Conservation (phyloP, 2,329 filamentous ascomycete genomes). For the Xylaria sp. region DNA sequence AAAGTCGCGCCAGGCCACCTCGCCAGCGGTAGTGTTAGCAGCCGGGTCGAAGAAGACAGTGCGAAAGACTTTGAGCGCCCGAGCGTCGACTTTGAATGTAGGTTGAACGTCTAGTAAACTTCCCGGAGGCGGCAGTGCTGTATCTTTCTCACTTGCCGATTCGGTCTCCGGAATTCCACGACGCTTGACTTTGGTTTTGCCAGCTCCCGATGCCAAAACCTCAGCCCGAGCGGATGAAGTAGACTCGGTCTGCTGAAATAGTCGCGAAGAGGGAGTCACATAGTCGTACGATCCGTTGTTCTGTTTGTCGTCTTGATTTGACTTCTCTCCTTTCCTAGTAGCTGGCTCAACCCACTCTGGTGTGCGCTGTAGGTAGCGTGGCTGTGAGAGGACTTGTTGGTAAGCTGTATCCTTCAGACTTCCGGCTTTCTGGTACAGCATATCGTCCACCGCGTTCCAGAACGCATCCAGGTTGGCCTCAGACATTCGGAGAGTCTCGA, state of each 20-base stretch:
- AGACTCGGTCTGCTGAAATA: slow-evolving; percentile 20
- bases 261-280: slow-evolving; percentile 15
- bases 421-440: slow-evolving; percentile 37
- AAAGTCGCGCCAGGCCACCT: slow-evolving; percentile 65
- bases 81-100: slow-evolving; percentile 46
- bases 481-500: slow-evolving; percentile 39
- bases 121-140: slow-evolving; percentile 12
- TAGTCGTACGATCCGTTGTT: not conserved
- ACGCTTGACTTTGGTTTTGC: slow-evolving; percentile 31
- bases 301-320: slow-evolving; percentile 17
- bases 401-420: slow-evolving; percentile 47
- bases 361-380: slow-evolving; percentile 59
- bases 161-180: slow-evolving; percentile 19
- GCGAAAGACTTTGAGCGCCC: slow-evolving; percentile 52
- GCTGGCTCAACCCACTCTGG: slow-evolving; percentile 58
- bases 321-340: slow-evolving; percentile 44
- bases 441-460: slow-evolving; percentile 38
- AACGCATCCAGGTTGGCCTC: slow-evolving; percentile 43
- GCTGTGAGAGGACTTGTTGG: slow-evolving; percentile 48
- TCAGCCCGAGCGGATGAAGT: slow-evolving; percentile 22
- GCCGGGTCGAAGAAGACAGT: slow-evolving; percentile 56
- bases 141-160: slow-evolving; percentile 13
- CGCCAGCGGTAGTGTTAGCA: slow-evolving; percentile 54
- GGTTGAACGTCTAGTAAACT: slow-evolving; percentile 17
- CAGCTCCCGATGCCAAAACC: slow-evolving; percentile 15